Base-by-base conservation (phyloP, 2,329 filamentous ascomycete species). In the Aureobasidium pullulans region DNA sequence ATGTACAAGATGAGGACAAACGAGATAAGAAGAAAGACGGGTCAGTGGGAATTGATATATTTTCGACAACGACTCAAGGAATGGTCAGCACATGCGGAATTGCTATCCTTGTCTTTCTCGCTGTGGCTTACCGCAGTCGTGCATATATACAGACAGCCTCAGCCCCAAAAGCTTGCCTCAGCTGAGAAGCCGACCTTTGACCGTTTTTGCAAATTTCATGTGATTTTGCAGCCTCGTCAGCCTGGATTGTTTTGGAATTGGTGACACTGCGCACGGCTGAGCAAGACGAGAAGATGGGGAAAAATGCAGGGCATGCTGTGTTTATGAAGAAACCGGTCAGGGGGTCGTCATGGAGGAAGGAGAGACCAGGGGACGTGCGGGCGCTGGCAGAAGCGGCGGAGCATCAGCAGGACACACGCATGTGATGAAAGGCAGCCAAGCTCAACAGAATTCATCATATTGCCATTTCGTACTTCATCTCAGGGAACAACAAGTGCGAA, bases 51-150 rank as follows among this genome's bases (percentile, higher is more conserved):
- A 9, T 19, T 29, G 13, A 31, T 57, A 47, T 56, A 28, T 36
- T 1, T 28, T 34, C 52, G 13, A 15, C 23, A 28, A 2, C 15
- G 40, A 44, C 28, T 44, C 28, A 1, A n/a, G 3, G 23, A 19
- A n/a, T 4, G 34, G 49, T 49, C 34, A 49, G 44, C 36, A 40
- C 44, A 49, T 49, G 54, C 34, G 29, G 43, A 23, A 48, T 23
- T 19, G 44, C 23, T 42, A 15, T 34, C 37, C 32, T 58, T 15
- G 28, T 11, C 23, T 15, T 19, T 9, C 16, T 53, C 23, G 49
- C 43, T 58, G 54, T 49, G 28, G 54, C 54, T 58, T 58, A 42
- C 54, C 44, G 54, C 54, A 58, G 44, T 34, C 42, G 16, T 46
- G 42, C 53, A 46, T 57, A 47, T 47, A 47, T 15, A 57, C 32